Base-by-base conservation (phyloP, 306 rosid species). In the Amphicarpaea edgeworthii region DNA sequence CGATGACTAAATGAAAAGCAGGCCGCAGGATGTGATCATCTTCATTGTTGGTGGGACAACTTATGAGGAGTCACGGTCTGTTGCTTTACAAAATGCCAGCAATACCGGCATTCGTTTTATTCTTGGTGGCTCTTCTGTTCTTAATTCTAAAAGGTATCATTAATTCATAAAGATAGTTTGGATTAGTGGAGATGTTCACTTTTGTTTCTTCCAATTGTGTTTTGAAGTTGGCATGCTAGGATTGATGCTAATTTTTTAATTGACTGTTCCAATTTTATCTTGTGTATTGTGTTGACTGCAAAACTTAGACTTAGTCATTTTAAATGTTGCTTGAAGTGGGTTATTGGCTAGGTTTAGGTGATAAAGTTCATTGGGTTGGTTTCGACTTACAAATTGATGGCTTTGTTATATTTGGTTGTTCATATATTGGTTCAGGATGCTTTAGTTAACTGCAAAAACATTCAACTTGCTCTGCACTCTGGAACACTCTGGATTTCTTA, bases 21-120 rank as follows among this genome's bases (percentile, higher is more conserved):
- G 97, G 90, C 97, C 92, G 0, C 97, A 92, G 84, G 99, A 92
- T 17, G 99, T 95, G 41, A 70, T 95, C 81, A 92, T 95, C 75
- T 92, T 92, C 84, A 82, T 95, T 79, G 93, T 95, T 66, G 99
- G 99, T 49, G 99, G 97, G 70, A 92, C 99, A 45, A 95, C 97
- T 55, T 95, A 95, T 38, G 99, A 92, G 85, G 99, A 95, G 79
- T 86, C 97, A 37, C 90, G 96, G 16, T 85, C 86, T 65, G 97
- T 92, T 84, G 96, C 97, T 41, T 79, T 89, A 63, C 99, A 89
- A 81, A 92, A 95, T 82, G 87, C 86, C 57, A 86, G 62, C 82
- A 92, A 89, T 88, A 62, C 92, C 32, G 97, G 97, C 49, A 68
- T 87, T 80, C 97, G 96, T 20, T 92, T 95, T 81, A 70, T 92